Evolutionary conservation across 257 asterid genomes (phyloP).

Genomic region (Solanum ossicruentum): DNA sequence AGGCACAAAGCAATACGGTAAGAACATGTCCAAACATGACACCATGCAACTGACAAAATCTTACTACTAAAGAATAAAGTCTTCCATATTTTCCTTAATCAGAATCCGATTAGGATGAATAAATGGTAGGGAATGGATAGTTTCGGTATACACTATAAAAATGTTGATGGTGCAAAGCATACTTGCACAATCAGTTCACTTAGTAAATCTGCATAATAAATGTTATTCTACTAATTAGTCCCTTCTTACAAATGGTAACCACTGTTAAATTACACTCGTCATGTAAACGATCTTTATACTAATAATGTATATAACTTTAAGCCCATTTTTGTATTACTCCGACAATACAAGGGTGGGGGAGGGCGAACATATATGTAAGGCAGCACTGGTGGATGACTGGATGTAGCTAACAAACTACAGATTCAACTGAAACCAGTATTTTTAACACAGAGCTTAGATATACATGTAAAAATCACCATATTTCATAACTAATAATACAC

Average conservation of each 20-base stretch:
- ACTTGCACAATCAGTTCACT: not conserved
- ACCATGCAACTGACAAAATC: not conserved
- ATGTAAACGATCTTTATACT: too few species aligned
- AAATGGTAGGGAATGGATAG: not conserved
- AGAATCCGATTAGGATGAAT: not conserved
- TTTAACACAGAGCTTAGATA: not conserved
- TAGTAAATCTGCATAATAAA: not conserved
- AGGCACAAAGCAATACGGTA: not conserved
- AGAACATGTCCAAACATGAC: not conserved
- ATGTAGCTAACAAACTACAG: too few species aligned
- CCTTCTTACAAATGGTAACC: not conserved
- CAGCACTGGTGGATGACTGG: too few species aligned
- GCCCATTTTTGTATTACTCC: not conserved
- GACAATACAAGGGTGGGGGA: not conserved
- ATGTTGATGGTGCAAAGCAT: not conserved
- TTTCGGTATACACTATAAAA: not conserved
- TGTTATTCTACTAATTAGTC: not conserved
- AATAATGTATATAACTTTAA: too few species aligned
- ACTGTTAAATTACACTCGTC: not conserved
- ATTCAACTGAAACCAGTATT: too few species aligned
- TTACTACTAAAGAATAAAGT: not conserved
- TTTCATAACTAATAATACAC: not conserved
- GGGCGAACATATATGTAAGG: too few species aligned
- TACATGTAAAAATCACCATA: not conserved
- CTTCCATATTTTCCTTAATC: not conserved